Evolutionary conservation across 2,329 filamentous ascomycete species (phyloP).

Genomic region (Hysterium pulicare): DNA sequence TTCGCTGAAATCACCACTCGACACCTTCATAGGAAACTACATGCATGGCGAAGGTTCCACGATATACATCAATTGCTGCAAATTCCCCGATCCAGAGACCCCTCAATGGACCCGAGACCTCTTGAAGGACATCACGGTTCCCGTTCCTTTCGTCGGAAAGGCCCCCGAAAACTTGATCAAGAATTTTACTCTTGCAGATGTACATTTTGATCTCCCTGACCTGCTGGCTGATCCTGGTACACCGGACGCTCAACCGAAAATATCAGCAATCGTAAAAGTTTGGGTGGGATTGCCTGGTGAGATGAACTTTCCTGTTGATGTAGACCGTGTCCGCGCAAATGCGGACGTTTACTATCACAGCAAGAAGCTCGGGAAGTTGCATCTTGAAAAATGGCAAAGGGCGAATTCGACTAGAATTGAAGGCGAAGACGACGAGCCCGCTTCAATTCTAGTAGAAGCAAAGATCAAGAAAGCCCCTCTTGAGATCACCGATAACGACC

Average conservation of each 20-base stretch:
- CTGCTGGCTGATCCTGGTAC: conserved; percentile 72
- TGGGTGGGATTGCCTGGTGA: conserved; percentile 76
- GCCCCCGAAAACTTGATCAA: conserved; percentile 79
- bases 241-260: conserved; percentile 69
- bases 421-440: conserved; percentile 54
- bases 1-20: conserved; percentile 76
- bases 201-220: conserved; percentile 81
- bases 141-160: conserved; percentile 77
- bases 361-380: conserved; percentile 74
- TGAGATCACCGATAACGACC: conserved; percentile 72
- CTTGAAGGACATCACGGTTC: conserved; percentile 75
- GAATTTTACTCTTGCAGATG: conserved; percentile 81
- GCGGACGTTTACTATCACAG: conserved; percentile 78
- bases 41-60: conserved; percentile 75
- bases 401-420: conserved; percentile 74
- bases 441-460: conserved; percentile 70
- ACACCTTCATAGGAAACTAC: conserved; percentile 75
- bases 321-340: conserved; percentile 70
- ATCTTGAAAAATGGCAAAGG: conserved; percentile 76
- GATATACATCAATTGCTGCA: conserved; percentile 78
- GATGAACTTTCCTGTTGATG: conserved; percentile 80
- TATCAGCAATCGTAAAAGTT: conserved; percentile 81
- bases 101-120: conserved; percentile 82
- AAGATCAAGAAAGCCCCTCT: conserved; percentile 75
- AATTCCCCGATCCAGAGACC: conserved; percentile 61